Percentiles rank a stretch among this genome's conserved stretches.
Conservation (phyloP, 805 yeast species). For the Candida coleopterorum region DNA sequence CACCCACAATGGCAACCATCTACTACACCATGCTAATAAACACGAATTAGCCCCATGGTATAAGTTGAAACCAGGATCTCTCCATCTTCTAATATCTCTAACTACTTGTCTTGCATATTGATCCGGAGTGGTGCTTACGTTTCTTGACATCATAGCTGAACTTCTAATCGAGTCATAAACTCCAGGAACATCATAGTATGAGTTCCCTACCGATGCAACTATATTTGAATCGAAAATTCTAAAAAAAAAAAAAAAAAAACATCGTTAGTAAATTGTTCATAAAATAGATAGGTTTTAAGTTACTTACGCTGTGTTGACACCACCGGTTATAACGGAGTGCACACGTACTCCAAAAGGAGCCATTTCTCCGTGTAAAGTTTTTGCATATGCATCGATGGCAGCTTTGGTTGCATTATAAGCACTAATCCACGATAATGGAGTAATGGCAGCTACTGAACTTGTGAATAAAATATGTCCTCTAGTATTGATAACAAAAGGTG, state of each 20-base stretch:
- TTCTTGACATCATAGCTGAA: slow-evolving; percentile 20
- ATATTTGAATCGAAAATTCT: slow-evolving; percentile 18
- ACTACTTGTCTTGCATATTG: slow-evolving; percentile 24
- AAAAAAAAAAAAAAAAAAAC: too few relatives aligned
- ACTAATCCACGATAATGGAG: slow-evolving; percentile 27
- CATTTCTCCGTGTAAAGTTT: slow-evolving; percentile 27
- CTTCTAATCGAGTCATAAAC: slow-evolving; percentile 16
- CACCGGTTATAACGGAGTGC: slow-evolving; percentile 34
- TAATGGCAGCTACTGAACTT: slow-evolving; percentile 26
- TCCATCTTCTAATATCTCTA: slow-evolving; percentile 12
- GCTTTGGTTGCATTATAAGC: slow-evolving; percentile 34
- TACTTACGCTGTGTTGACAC: slow-evolving; percentile 24
- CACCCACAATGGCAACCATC: slow-evolving; percentile 23
- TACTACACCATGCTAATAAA: slow-evolving; percentile 13
- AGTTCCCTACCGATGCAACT: slow-evolving; percentile 9
- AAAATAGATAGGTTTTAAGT: too few relatives aligned
- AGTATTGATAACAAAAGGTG: slow-evolving; percentile 24
- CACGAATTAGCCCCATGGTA: slow-evolving; percentile 23
- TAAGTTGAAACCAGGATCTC: slow-evolving; percentile 24
- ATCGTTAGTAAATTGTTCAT: too few relatives aligned
- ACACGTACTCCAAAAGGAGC: slow-evolving; percentile 33
- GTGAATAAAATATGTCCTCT: slow-evolving; percentile 35
- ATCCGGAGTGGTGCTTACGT: slow-evolving; percentile 16
- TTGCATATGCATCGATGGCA: slow-evolving; percentile 32
- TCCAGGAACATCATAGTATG: slow-evolving; percentile 19